Base-by-base conservation (phyloP, 768 basidiomycete species). In the Phylloporus scabripes region DNA sequence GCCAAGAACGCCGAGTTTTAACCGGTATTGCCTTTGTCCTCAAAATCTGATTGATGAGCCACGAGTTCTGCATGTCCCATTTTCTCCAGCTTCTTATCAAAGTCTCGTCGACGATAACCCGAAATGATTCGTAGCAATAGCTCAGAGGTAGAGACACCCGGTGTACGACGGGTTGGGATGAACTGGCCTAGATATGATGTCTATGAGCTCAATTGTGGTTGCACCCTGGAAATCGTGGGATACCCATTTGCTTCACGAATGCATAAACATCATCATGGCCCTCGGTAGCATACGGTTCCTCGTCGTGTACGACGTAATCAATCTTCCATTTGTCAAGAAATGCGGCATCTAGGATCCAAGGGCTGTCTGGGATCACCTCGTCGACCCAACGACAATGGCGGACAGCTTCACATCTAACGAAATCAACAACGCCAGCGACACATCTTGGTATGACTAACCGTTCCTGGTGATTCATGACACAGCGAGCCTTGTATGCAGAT, bases 321-420 rank as follows among this genome's bases (percentile, higher is more conserved):
- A 99, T 95, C 67, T 85, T 65, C 66, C 88, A 82, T 66, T 85
- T 85, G 39, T 88, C 79, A 20, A 98, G 55, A 65, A 96, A 99
- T 0, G 76, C 83, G 48, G 85, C 74, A 56, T 85, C 82, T 50
- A 98, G 74, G 34, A 91, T 73, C 96, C 95, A 97, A 2, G 96
- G 96, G 3, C 87, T 88, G 33, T 91, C 87, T 5, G 90, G 79
- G 20, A 96, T 74, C 41, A 99, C 85, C 68, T 97, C 87, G 63
- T 96, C 92, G 1, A 93, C 92, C 95, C 95, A 99, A 48, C 91
- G 81, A 65, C 94, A 94, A 65, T 98, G 92, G n/a, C 90, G 76
- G n/a, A 85, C 87, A 5, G 87, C 81, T 69, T 98, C 96, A 58
- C 92, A 75, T 51, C 86, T 87, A 44, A 32, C n/a, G 23, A 42